Conservation (phyloP, 2,329 filamentous ascomycete species). For the Alternaria novae-zelandiae region DNA sequence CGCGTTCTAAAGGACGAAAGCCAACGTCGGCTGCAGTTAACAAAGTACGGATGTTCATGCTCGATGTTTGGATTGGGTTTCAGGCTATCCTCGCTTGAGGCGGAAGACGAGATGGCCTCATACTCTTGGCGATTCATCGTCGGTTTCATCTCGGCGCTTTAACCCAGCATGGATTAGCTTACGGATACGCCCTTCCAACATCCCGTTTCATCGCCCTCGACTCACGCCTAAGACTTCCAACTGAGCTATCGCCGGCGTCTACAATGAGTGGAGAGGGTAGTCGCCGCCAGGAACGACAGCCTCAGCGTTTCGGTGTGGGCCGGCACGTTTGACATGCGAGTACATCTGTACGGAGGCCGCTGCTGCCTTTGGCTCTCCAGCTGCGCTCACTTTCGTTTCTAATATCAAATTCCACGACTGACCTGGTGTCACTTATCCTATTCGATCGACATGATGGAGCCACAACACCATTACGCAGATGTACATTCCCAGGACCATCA, state of each 20-base stretch:
- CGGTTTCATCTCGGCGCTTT: constrained; percentile 35
- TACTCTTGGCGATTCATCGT: constrained; percentile 41
- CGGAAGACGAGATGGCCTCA: constrained; percentile 29
- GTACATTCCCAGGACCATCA: constrained; percentile 30
- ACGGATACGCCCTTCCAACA: constrained; percentile 17
- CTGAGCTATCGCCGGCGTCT: constrained; percentile 5
- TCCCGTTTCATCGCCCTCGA: constrained; percentile 20
- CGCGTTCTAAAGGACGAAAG: background rate
- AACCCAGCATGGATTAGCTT: constrained; percentile 28
- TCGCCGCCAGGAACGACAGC: constrained; percentile 31
- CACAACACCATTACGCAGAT: constrained; percentile 40
- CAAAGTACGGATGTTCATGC: background rate
- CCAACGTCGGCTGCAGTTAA: background rate
- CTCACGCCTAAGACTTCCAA: constrained; percentile 17
- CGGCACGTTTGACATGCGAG: constrained; percentile 8
- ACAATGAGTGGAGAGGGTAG: constrained; percentile 10
- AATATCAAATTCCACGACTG: constrained; percentile 3
- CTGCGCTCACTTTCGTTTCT: constrained; percentile 35
- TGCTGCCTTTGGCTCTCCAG: constrained; percentile 29
- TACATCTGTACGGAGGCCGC: constrained; percentile 23
- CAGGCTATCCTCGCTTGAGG: constrained; percentile 29
- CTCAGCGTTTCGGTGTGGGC: constrained; percentile 19
- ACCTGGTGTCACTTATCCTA: constrained; percentile 28
- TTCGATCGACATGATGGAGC: constrained; percentile 31
- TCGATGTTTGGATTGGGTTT: constrained; percentile 32